These are phyloP conservation scores for Anisodus tanguticus DNA, from an alignment of 257 asterid species.

Conservation along the genomic window DNA sequence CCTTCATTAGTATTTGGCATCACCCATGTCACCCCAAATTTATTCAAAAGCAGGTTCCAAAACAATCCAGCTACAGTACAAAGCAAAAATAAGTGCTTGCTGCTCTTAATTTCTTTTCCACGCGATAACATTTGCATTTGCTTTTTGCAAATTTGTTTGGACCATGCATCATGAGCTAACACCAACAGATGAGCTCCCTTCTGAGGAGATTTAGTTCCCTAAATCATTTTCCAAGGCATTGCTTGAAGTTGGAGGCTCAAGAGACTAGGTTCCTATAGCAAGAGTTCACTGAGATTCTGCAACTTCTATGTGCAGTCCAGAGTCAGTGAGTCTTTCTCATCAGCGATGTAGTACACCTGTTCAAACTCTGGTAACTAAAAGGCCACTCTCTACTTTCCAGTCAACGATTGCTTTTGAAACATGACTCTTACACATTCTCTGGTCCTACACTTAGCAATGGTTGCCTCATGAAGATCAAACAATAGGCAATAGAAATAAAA, in stretches of 20 bases:
- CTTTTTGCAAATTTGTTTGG: not conserved
- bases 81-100: not conserved
- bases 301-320: not conserved
- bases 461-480: not conserved
- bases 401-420: not conserved
- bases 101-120: constrained; percentile 6
- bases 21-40: not conserved
- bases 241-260: not conserved
- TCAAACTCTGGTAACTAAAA: not conserved
- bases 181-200: not conserved
- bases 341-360: not conserved
- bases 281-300: not conserved
- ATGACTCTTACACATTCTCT: not conserved
- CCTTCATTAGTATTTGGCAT: not conserved
- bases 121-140: not conserved
- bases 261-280: constrained; percentile 1
- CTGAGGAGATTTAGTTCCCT: constrained; percentile 15
- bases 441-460: not conserved
- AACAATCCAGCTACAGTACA: not conserved
- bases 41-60: constrained; percentile 7
- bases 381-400: not conserved
- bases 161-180: not conserved
- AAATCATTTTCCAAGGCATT: constrained; percentile 20
- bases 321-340: not conserved
- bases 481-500: not conserved